Base-by-base conservation (phyloP, 306 rosid genomes). In the Prunus mira region DNA sequence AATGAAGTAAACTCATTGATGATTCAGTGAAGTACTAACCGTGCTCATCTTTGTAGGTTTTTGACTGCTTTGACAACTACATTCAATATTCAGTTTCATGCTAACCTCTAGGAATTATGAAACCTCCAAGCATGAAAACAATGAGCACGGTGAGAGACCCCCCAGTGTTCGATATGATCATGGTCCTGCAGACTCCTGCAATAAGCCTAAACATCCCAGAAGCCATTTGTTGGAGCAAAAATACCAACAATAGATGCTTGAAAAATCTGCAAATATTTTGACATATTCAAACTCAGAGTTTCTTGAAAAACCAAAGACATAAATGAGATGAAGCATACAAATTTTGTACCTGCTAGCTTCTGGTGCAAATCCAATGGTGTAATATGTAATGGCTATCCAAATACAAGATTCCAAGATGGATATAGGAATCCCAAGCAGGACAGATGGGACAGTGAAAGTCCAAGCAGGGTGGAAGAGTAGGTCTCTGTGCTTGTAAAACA, bases 101-200 rank as follows among this genome's bases (percentile, higher is more conserved):
- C 89, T 82, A 72, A 95, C 98, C 86, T 88, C 69, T 81, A 8
- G 99, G 99, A 83, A 92, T 71, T 67, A 95, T 67, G 84, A 95
- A 95, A 55, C 99, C 99, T 61, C 99, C 99, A 63, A 95, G 93
- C 18, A 95, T 60, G 82, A 92, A 95, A 51, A 95, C 82, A 81
- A 95, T 87, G 49, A 95, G 92, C 2, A 95, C 85, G 82, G 77
- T 76, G 34, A 95, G 87, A 14, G 97, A 66, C 17, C 99, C 99
- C 9, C 97, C 99, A 28, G 99, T 95, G 85, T 92, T 90, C 15
- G 99, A 92, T 46, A 95, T 95, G 75, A 88, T 90, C 92, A 95
- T 90, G 38, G 93, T 92, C 72, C 97, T 89, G 78, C 99, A 90
- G 46, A 88, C 81, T 81, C 93, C 99, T 69, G 99, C 88, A 41